Evolutionary conservation across 768 basidiomycete genomes (phyloP).

Genomic region (Mycena chlorophos): DNA sequence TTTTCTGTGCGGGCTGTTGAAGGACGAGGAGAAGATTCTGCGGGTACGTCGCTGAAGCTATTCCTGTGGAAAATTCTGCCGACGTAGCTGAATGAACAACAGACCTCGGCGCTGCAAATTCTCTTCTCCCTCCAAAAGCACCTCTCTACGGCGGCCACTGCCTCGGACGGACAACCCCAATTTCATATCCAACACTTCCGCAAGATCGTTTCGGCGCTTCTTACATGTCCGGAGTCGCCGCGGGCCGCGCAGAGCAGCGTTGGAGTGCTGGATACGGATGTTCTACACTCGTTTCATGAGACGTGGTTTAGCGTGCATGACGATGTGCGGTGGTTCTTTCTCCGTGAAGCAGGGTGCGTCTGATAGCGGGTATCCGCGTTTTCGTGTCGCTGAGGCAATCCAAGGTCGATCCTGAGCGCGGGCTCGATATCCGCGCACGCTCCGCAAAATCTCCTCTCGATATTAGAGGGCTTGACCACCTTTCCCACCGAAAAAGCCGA

Average conservation of each 20-base stretch:
- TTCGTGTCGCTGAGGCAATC: conserved; percentile 3
- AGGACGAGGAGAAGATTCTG: conserved; percentile 74
- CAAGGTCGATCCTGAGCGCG: conserved; percentile 35
- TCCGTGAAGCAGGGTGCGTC: conserved; percentile 70
- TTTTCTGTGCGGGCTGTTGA: conserved; percentile 66
- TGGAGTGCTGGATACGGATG: conserved; percentile 53
- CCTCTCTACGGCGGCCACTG: conserved; percentile 66
- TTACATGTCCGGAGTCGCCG: conserved; percentile 59
- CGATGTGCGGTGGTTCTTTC: conserved; percentile 88
- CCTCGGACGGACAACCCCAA: conserved; percentile 52
- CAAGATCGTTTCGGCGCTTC: conserved; percentile 57
- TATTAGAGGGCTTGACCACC: conserved; percentile 66
- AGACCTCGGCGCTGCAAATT: conserved; percentile 75
- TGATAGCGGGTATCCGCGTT: background rate
- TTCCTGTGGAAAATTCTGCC: background rate
- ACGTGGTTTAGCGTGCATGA: conserved; percentile 78
- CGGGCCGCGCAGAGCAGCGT: conserved; percentile 28
- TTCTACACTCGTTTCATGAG: conserved; percentile 62
- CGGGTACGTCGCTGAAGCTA: conserved; percentile 58
- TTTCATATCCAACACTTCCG: conserved; percentile 70
- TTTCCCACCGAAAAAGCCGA: conserved; percentile 74
- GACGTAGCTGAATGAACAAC: conserved; percentile 5
- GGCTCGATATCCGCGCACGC: conserved; percentile 34
- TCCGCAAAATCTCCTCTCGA: conserved; percentile 51
- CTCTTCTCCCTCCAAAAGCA: conserved; percentile 76